A percentile compares a stretch with the other conserved stretches of the same genome.
Evolutionary conservation across 2,329 filamentous ascomycete species (phyloP).

Genomic region (Aspergillus felis): DNA sequence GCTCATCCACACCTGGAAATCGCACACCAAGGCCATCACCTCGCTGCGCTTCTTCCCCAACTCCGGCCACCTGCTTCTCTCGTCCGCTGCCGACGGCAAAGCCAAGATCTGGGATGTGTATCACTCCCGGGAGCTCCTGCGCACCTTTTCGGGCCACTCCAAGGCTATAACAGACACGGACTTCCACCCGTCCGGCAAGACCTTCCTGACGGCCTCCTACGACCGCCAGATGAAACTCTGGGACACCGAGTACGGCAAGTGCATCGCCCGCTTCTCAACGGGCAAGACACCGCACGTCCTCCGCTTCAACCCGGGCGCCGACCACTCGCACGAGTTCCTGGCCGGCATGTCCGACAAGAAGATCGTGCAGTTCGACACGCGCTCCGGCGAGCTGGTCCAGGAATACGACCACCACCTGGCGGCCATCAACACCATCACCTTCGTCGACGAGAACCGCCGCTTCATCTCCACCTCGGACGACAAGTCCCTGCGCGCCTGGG

Average conservation of each 20-base stretch:
- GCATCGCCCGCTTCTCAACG: conserved; percentile 81
- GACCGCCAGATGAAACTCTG: conserved; percentile 96
- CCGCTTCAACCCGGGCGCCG: conserved; percentile 79
- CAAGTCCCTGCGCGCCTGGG: conserved; percentile 93
- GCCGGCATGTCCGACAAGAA: conserved; percentile 99
- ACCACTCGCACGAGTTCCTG: conserved; percentile 81
- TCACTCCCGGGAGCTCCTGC: conserved; percentile 79
- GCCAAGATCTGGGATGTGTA: conserved; percentile 95
- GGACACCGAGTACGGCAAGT: conserved; percentile 94
- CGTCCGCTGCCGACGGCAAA: conserved; percentile 83
- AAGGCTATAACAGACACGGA: conserved; percentile 87
- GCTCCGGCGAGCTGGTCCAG: conserved; percentile 78
- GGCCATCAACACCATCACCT: conserved; percentile 96
- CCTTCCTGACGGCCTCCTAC: conserved; percentile 87
- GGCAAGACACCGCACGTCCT: conserved; percentile 95
- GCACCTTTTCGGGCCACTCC: conserved; percentile 85
- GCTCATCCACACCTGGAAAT: conserved; percentile 83
- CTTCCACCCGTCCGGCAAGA: conserved; percentile 77
- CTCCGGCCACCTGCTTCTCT: conserved; percentile 84
- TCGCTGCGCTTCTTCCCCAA: conserved; percentile 84
- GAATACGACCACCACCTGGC: conserved; percentile 98
- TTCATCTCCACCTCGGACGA: conserved; percentile 99
- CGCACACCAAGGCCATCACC: conserved; percentile 79
- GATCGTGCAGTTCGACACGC: conserved; percentile 93
- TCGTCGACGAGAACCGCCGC: conserved; percentile 87